phyloP scores from a whole-genome alignment of 371 early-diverging fungal species.

The Apophysomyces elegans region DNA sequence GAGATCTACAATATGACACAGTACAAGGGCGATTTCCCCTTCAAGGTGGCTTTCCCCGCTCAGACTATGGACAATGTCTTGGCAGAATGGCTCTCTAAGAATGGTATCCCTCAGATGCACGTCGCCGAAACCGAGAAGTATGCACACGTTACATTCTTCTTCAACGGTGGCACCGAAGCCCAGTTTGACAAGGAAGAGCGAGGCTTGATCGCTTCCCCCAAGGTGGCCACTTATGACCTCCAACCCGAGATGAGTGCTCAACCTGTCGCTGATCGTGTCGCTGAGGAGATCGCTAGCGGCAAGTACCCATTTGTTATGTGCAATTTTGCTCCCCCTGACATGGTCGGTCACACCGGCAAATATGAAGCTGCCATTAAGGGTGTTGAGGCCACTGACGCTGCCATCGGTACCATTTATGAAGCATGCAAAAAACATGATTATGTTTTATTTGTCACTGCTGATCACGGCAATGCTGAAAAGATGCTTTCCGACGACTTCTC shows the following conservation, averaged over 20 bases:
- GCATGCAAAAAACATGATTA: slow-evolving; percentile 92
- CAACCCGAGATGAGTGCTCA: slow-evolving; percentile 96
- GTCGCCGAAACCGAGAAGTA: slow-evolving; percentile 99
- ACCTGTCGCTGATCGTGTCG: slow-evolving; percentile 91
- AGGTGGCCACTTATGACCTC: slow-evolving; percentile 97
- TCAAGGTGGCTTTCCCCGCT: slow-evolving; percentile 92
- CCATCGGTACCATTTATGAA: slow-evolving; percentile 93
- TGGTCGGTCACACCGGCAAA: slow-evolving; percentile 99
- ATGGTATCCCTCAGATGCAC: slow-evolving; percentile 89
- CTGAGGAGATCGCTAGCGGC: slow-evolving; percentile 73
- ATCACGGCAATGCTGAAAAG: slow-evolving; percentile 99
- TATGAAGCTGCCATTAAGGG: slow-evolving; percentile 95
- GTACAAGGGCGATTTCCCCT: slow-evolving; percentile 96
- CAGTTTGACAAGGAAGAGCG: slow-evolving; percentile 90
- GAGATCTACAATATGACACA: slow-evolving; percentile 96
- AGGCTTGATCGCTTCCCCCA: slow-evolving; percentile 89
- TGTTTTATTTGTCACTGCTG: slow-evolving; percentile 96
- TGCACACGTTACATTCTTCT: slow-evolving; percentile 99
- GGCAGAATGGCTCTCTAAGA: slow-evolving; percentile 94
- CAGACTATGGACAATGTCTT: slow-evolving; percentile 97
- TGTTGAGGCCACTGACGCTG: slow-evolving; percentile 93
- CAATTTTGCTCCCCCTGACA: slow-evolving; percentile 99
- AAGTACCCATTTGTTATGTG: slow-evolving; percentile 97
- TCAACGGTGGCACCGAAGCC: slow-evolving; percentile 98
- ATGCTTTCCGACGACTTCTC: slow-evolving; percentile 91